Conservation (phyloP, 1,284 basidiomycete species). For the Grifola frondosa region DNA sequence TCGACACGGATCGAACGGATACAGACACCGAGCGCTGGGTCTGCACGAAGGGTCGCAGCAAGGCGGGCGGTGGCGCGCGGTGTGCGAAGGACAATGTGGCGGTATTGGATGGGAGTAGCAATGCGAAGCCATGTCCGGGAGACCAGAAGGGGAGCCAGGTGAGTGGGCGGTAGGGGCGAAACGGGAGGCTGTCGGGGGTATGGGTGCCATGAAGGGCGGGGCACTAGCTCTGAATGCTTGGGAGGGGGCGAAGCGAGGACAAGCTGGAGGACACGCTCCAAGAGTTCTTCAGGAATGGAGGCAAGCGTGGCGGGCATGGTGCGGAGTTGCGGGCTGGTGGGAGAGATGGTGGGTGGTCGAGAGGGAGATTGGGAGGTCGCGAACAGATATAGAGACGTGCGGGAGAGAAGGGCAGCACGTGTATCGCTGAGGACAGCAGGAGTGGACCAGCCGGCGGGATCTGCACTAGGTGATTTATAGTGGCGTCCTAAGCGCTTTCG, state of each 20-base stretch:
- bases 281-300: slow-evolving; percentile 56
- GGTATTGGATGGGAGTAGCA: slow-evolving; percentile 51
- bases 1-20: slow-evolving; percentile 41
- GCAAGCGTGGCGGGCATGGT: slow-evolving; percentile 28
- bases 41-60: slow-evolving; percentile 35
- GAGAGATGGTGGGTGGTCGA: background rate
- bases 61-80: slow-evolving; percentile 39
- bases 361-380: background rate
- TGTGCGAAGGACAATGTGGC: slow-evolving; percentile 42
- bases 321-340: background rate
- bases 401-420: too few relatives aligned
- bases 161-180: slow-evolving; percentile 11
- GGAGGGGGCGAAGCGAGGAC: slow-evolving; percentile 31
- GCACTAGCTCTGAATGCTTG: slow-evolving; percentile 13
- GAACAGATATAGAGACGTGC: too few relatives aligned
- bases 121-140: slow-evolving; percentile 51
- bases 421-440: too few relatives aligned
- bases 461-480: too few relatives aligned
- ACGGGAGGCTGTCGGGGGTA: slow-evolving; percentile 14
- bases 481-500: too few relatives aligned
- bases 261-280: slow-evolving; percentile 49
- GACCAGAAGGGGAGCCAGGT: slow-evolving; percentile 46
- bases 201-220: slow-evolving; percentile 32
- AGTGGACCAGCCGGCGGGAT: too few relatives aligned
- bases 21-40: slow-evolving; percentile 37